Evolutionary conservation across 139 green algal genomes (phyloP), one percentile per base, ranked within the genome.

Genomic region (Spirogloea muscicola): DNA sequence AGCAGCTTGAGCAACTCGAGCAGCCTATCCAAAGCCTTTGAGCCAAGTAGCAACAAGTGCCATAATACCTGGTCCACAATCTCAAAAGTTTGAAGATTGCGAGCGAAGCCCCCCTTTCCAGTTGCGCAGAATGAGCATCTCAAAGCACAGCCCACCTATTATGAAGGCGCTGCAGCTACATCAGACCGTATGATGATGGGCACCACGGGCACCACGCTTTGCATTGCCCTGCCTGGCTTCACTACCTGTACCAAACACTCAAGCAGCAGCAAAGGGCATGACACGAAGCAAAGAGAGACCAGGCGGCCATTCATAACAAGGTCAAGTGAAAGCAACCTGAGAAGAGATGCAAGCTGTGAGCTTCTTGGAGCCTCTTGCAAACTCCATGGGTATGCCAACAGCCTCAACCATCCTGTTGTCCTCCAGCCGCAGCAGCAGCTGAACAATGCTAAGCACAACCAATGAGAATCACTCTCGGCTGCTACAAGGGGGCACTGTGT

Each of bases 81-180:
- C 86, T 99, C 94, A 71, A 95, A 84, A 0, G 90, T 49, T n/a
- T 67, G 46, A 38, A 99, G 85, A 82, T 96, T 96, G 58, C 94
- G 86, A 0, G 91, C 88, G 81, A 97, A 98, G 72, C 93, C 94
- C 40, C 91, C 92, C 80, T 97, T 96, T 61, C 94, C 94, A 6
- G 94, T 99, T 2, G 91, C 92, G 77, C 94, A 99, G 85, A 99
- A 99, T 18, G 89, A 92, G 88, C 94, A 99, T 18, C 90, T 74
- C 93, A 99, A 94, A 25, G 93, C 88, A 80, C 94, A 97, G n/a
- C 93, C 91, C 2, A 98, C 92, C 89, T 96, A 84, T 52, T 1
- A 34, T 0, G 27, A n/a, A 2, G 55, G 25, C 16, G 49, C 4
- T 7, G 31, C 49, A 3, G 6, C 31, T 52, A 34, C 38, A 57